Conservation (phyloP, 2,329 filamentous ascomycete genomes). For the Cladosporium sp. region DNA sequence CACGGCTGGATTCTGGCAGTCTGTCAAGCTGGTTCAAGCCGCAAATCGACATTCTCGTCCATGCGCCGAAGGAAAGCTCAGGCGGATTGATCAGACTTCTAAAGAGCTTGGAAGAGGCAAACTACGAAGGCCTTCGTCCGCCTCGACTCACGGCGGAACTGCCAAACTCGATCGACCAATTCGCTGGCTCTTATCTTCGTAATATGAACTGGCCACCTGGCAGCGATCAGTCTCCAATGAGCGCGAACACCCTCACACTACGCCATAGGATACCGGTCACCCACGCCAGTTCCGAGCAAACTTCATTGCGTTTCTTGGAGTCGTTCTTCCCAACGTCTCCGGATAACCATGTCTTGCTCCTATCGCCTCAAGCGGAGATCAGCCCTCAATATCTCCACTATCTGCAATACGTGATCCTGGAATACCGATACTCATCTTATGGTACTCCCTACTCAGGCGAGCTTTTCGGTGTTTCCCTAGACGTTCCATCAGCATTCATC, state of each 20-base stretch:
- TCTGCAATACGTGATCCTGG: slow-evolving; percentile 69
- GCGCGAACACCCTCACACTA: slow-evolving; percentile 54
- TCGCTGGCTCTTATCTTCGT: slow-evolving; percentile 59
- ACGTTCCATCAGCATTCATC: slow-evolving; percentile 61
- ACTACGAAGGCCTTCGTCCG: slow-evolving; percentile 64
- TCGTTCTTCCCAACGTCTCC: slow-evolving; percentile 75
- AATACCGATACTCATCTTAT: slow-evolving; percentile 66
- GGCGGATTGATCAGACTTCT: slow-evolving; percentile 74
- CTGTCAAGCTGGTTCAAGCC: slow-evolving; percentile 73
- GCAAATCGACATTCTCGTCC: slow-evolving; percentile 76
- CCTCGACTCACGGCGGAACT: slow-evolving; percentile 83
- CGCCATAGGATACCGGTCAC: slow-evolving; percentile 66
- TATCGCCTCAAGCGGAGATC: slow-evolving; percentile 76
- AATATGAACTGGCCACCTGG: slow-evolving; percentile 64
- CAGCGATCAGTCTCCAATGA: slow-evolving; percentile 40
- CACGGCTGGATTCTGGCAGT: slow-evolving; percentile 67
- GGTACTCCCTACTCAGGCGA: slow-evolving; percentile 45
- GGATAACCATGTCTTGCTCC: slow-evolving; percentile 71
- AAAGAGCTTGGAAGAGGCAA: slow-evolving; percentile 66
- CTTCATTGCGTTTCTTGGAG: slow-evolving; percentile 72
- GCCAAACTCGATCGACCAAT: slow-evolving; percentile 62
- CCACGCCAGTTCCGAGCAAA: slow-evolving; percentile 61
- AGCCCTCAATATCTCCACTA: slow-evolving; percentile 82
- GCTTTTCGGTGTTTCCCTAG: slow-evolving; percentile 75
- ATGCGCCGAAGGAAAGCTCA: slow-evolving; percentile 64